Percentiles rank a stretch among this genome's conserved stretches.
These are phyloP conservation scores for Groenewaldozyma auringiensis DNA, from an alignment of 1,139 yeast genomes.

Conservation along the genomic window DNA sequence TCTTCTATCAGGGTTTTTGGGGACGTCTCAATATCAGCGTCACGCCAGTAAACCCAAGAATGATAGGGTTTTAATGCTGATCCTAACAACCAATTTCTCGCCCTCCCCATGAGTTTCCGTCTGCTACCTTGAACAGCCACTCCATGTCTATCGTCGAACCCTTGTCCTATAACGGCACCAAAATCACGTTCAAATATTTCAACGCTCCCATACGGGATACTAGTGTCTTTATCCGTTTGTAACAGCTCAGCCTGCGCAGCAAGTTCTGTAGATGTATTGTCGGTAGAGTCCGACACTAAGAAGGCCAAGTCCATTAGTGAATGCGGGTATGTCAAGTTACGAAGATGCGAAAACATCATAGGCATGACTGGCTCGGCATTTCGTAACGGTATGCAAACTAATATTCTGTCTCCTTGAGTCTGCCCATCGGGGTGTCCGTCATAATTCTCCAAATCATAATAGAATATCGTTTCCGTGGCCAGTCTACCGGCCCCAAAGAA, in stretches of 20 bases:
- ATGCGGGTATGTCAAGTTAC: constrained; percentile 58
- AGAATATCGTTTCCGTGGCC: constrained; percentile 14
- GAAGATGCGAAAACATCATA: constrained; percentile 53
- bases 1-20: constrained; percentile 58
- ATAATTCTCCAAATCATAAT: constrained; percentile 45
- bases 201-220: constrained; percentile 22
- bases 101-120: constrained; percentile 64
- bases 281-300: constrained; percentile 59
- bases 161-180: constrained; percentile 66
- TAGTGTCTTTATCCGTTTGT: constrained; percentile 45
- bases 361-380: constrained; percentile 61
- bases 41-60: constrained; percentile 77
- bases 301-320: constrained; percentile 55
- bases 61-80: constrained; percentile 61
- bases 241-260: constrained; percentile 52
- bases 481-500: not conserved
- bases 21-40: constrained; percentile 59
- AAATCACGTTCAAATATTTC: constrained; percentile 55
- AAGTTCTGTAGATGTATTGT: constrained; percentile 49
- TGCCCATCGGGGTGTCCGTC: constrained; percentile 46
- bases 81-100: constrained; percentile 61
- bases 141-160: constrained; percentile 73
- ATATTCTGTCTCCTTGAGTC: constrained; percentile 46
- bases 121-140: constrained; percentile 67
- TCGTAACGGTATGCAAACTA: constrained; percentile 58